Evolutionary conservation across 2,329 filamentous ascomycete genomes (phyloP), one percentile per base, ranked within the genome.

Genomic region (Aureobasidium zeae): DNA sequence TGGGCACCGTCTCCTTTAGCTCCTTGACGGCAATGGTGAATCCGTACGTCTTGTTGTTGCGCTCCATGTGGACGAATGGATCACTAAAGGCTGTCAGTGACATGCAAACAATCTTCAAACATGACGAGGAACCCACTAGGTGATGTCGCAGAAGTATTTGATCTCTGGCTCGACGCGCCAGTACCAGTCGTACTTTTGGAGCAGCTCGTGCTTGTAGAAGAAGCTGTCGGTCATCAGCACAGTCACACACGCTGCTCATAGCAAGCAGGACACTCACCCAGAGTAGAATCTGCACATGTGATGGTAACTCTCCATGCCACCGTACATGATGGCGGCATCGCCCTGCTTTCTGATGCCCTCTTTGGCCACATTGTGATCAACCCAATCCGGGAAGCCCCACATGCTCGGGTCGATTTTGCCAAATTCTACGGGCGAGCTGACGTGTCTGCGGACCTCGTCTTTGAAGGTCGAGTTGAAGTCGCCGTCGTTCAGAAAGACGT

Each of bases 221-320:
- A 93, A 91, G 31, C 86, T 81, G 45, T 22, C 12, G 15, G 12
- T 15, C 5, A 12, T 45, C 20, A 47, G 45, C 43, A 20, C 25
- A 16, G 15, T 3, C 21, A 2, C n/a, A 41, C 2, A n/a, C n/a
- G n/a, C 11, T 11, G 2, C n/a, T 12, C 13, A 19, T 12, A 25
- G 22, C 11, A 9, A 10, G 13, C 11, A 4, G 13, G 11, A n/a
- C 35, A 66, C 79, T 57, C 71, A 91, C 83, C 89, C 91, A 51
- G 91, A 98, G 68, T 98, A 98, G 71, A 98, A 98, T 55, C 91
- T 79, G 63, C 91, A 98, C 91, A 98, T 98, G 66, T 93, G 83
- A 59, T 98, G 91, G 61, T 98, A 98, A 66, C 88, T 95, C 64
- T 96, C 91, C 73, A 98, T 82, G 34, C 91, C 91, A 62, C 91